Base-by-base conservation (phyloP, 768 basidiomycete species). In the Vararia minispora region DNA sequence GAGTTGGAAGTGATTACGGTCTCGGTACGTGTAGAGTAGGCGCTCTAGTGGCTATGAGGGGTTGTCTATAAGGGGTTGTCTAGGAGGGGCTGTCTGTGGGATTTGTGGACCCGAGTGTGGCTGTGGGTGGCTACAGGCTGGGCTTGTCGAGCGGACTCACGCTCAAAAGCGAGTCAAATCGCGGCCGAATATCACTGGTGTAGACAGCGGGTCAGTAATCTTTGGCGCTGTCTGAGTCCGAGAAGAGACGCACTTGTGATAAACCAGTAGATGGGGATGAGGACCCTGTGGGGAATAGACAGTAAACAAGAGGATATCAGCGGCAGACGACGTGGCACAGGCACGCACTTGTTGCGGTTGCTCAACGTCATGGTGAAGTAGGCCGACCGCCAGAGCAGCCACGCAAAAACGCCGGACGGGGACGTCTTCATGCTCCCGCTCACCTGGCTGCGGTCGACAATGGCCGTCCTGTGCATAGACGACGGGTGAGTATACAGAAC, bases 321-420 rank as follows among this genome's bases (percentile, higher is more conserved):
- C 37, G 23, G 37, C 27, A 12, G 21, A n/a, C 6, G 28, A 13
- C 16, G 29, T 12, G 26, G 22, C 10, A 20, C 9, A 28, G 30
- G 6, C 35, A 66, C 69, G 49, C 46, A 76, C 76, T 76, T 81
- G 58, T 85, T 85, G 55, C 80, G 64, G 45, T 70, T 42, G 51
- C 79, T 83, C 37, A 87, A 55, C 4, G 81, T 81, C 72, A 73
- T 74, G 5, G 79, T 80, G 55, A 84, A 82, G 58, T 88, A 87
- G 2, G 84, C 82, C 13, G 77, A 79, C 37, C 83, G 66, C 83
- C 83, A 86, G 33, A 86, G 62, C 23, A 86, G 62, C 82, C 82
- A 86, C 9, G 83, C 83, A 27, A 81, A 44, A 26, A 79, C 67
- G 20, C 82, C 75, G 27, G 72, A 65, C 58, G 83, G 72, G 54